phyloP scores from a whole-genome alignment of 164 flowering plant species.

The Cinnamomum micranthum region DNA sequence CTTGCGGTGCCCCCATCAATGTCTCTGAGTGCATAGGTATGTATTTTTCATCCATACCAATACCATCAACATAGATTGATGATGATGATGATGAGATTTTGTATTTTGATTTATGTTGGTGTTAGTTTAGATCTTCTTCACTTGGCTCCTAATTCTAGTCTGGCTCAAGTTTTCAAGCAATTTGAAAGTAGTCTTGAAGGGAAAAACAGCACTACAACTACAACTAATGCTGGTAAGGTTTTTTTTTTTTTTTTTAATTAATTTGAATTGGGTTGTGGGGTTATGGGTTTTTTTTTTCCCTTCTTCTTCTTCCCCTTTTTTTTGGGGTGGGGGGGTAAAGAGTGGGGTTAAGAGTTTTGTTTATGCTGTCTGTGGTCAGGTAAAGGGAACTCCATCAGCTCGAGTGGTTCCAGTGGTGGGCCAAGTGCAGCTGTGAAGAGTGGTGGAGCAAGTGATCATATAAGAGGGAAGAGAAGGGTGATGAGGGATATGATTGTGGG shows the following conservation, averaged over 20 bases:
- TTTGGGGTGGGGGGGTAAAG: not conserved
- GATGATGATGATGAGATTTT: not conserved
- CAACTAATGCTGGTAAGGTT: slow-evolving; percentile 7
- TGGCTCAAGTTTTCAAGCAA: slow-evolving; percentile 29
- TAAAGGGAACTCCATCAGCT: not conserved
- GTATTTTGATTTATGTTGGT: not conserved
- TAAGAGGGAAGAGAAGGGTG: slow-evolving; percentile 20
- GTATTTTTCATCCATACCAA: not conserved
- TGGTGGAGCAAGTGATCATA: slow-evolving; percentile 17
- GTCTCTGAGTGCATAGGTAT: slow-evolving; percentile 50
- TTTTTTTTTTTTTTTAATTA: not conserved
- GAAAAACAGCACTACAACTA: not conserved
- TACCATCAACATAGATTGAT: not conserved
- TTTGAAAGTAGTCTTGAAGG: slow-evolving; percentile 10
- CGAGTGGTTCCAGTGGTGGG: not conserved
- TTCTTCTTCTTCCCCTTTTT: not conserved
- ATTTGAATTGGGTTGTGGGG: not conserved
- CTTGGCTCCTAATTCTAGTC: slow-evolving; percentile 28
- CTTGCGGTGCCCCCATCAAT: slow-evolving; percentile 42
- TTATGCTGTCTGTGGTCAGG: not conserved
- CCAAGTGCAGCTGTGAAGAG: not conserved
- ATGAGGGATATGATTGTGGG: slow-evolving; percentile 24
- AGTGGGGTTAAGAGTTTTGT: too few species aligned
- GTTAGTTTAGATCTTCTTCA: slow-evolving; percentile 24
- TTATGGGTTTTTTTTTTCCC: not conserved